Base-by-base conservation (phyloP, 169 alveolate genomes). In the Cryptosporidium ryanae region DNA sequence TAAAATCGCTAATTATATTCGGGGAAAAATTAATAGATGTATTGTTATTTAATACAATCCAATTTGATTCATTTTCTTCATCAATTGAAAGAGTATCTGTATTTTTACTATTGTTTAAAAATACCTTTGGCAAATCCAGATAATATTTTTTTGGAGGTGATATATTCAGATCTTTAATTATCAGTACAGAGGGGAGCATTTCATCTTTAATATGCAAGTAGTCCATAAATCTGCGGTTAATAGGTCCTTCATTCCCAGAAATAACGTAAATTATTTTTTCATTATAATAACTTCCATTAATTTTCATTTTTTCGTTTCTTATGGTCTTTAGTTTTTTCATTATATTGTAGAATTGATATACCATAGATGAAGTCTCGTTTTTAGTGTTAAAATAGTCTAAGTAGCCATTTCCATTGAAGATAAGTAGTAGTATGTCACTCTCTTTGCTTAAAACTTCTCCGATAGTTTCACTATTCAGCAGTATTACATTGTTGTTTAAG, bases 191-290 rank as follows among this genome's bases (percentile, higher is more conserved):
- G 13, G 87, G 87, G 25, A 76, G 64, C 63, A 38, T 23, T 17
- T 76, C 71, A 27, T 76, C 87, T 18, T 32, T 29, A 34, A 76
- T 76, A 76, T 76, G 87, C 18, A 76, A 34, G 52, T 55, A 76
- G 10, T 76, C 87, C 87, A 76, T 76, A 25, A 76, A 55, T 59
- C 87, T 55, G 3, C 87, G 57, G n/a, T 76, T 61, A 10, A 32
- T 76, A 34, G 87, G 87, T 15, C 87, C 71, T 34, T 76, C 87
- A 34, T 76, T 76, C 34, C 87, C 87, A 17, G 76, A 76, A 4
- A 76, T 76, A 8, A 76, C 87, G 59, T 57, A 76, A 17, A 76
- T 23, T 32, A 61, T 52, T 13, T 38, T 38, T 76, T 76, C 44
- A 15, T 43, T 70, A 18, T 52, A 52, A 52, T 52, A 52, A n/a